Conservation (phyloP, 1,139 yeast genomes). For the Taphrina flavorubra region DNA sequence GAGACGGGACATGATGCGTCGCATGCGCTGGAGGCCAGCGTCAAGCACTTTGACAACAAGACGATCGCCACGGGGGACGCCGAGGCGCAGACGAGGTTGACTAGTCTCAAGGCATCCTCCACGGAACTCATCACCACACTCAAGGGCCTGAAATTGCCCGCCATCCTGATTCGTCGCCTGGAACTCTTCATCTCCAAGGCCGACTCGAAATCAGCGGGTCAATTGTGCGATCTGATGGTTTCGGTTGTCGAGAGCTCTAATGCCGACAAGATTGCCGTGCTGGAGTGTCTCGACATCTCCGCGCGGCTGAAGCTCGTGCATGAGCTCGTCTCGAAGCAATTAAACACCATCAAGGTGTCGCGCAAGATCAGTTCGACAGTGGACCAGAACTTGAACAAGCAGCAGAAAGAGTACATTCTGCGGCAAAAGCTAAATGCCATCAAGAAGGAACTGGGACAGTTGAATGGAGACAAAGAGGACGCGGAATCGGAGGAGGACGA, state of each 20-base stretch:
- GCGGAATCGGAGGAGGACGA: constrained; percentile 52
- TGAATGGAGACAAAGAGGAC: constrained; percentile 47
- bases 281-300: constrained; percentile 49
- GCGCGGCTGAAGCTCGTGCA: constrained; percentile 49
- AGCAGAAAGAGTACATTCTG: constrained; percentile 49
- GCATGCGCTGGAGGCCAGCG: constrained; percentile 43
- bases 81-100: constrained; percentile 46
- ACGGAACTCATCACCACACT: constrained; percentile 46
- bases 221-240: constrained; percentile 52
- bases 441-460: constrained; percentile 49
- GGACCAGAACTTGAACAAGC: constrained; percentile 47
- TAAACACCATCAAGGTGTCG: constrained; percentile 47
- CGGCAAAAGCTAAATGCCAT: constrained; percentile 48
- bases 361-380: constrained; percentile 47
- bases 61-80: constrained; percentile 42
- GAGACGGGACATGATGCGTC: constrained; percentile 21
- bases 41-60: constrained; percentile 39
- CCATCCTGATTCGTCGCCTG: constrained; percentile 41
- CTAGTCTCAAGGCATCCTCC: constrained; percentile 48
- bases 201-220: constrained; percentile 49
- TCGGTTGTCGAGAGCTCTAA: constrained; percentile 52
- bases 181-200: constrained; percentile 42
- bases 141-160: constrained; percentile 26
- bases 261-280: constrained; percentile 49
- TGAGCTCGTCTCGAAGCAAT: constrained; percentile 46